Evolutionary conservation across 768 basidiomycete species (phyloP), one percentile per base, ranked within the genome.

Genomic region (Mrakia blollopis): DNA sequence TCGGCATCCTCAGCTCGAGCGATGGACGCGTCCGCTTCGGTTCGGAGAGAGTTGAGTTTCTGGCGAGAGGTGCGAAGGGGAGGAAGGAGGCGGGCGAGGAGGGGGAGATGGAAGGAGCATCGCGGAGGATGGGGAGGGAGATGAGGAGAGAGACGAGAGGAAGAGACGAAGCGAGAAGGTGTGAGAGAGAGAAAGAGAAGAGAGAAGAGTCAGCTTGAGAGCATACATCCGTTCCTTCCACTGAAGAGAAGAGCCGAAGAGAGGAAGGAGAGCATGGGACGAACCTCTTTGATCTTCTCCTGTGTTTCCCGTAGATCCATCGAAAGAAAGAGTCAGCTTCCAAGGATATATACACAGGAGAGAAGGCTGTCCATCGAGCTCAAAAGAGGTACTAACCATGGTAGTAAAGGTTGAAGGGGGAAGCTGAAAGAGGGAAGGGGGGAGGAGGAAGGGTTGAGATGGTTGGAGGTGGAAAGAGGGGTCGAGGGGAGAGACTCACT

Each of bases 1-100:
- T 98, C 96, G 16, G 94, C 92, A 18, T 85, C 87, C 81, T 99
- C 97, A 44, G 96, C 97, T 75, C 97, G 92, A 35, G 84, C 83
- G 75, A 91, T 85, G 60, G 93, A 91, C 71, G 81, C 82, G 83
- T 99, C 97, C 73, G 93, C 94, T 86, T 98, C 95, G 52, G 83
- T 82, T 79, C 94, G 93, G 80, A 98, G 89, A 62, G 85, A 79
- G 82, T 84, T 87, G 85, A 98, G 86, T 79, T 81, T 83, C 84
- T 85, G 54, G 25, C 37, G 47, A 71, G n/a, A 74, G 7, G 63
- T 23, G 50, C 60, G 25, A 62, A 52, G 57, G 11, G 14, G 10
- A 60, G 54, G 62, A 16, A 18, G 37, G 68, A 39, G 57, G 50
- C 9, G 28, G 62, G 30, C 32, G 30, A 69, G 65, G 74, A 28